Evolutionary conservation across 495 filamentous ascomycete species (phyloP), one percentile per base, ranked within the genome.

Genomic region (Rhypophila decipiens): DNA sequence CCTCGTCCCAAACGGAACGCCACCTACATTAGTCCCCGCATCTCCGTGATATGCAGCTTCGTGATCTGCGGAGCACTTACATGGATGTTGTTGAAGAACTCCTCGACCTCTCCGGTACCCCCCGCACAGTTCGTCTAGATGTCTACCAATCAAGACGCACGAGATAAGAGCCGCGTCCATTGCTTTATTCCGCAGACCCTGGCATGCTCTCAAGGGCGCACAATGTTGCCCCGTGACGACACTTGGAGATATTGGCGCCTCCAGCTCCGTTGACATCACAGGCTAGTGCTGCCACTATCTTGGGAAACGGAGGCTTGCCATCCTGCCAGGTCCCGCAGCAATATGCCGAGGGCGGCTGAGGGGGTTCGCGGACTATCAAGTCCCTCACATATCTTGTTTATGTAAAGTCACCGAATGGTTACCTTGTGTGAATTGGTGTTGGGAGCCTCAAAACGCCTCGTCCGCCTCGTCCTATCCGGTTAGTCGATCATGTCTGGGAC

Each of bases 61-160:
- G 4, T 35, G 20, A 42, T 9, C 8, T 23, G 18, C 40, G 27
- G 27, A 31, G 27, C 13, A 31, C 27, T 7, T 39, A 39, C 12
- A n/a, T 44, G 33, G 24, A 42, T 40, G 40, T 50, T 24, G 47
- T 43, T n/a, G n/a, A n/a, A n/a, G n/a, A n/a, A n/a, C n/a, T n/a
- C n/a, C n/a, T n/a, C n/a, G n/a, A n/a, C n/a, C n/a, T 13, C 27
- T 13, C 27, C 27, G 7, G 7, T 31, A 31, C 27, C 27, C 27
- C 27, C 27, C 27, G 27, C 27, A 31, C 27, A n/a, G 27, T 31
- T 31, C 27, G 27, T 31, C 27, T 31, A 7, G 7, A 13, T 31
- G 17, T 43, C 47, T 27, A 24, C 47, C 47, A 50, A 50, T 50
- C 20, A 39, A 44, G 43, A 22, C 20, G 18, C 33, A 11, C 17